A percentile compares a stretch with the other conserved stretches of the same genome.
phyloP scores from a whole-genome alignment of 306 rosid species.

The Cucumis melo region DNA sequence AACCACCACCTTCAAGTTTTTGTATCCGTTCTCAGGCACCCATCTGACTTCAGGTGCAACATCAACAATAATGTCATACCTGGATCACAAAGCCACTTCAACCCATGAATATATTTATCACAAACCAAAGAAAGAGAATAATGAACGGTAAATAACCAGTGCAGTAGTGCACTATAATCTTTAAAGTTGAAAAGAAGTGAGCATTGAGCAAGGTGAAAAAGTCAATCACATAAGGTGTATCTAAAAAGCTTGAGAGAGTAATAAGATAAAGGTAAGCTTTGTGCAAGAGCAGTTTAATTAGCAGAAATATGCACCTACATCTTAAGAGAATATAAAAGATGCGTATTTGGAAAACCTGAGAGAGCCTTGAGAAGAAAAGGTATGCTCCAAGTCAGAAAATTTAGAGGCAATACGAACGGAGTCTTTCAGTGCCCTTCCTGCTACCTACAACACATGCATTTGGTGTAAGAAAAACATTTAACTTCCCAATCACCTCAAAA shows the following conservation, averaged over 20 bases:
- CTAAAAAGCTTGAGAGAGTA: not conserved
- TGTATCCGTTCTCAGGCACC: constrained; percentile 65
- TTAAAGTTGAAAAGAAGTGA: not conserved
- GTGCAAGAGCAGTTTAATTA: not conserved
- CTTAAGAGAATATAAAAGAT: constrained; percentile 7
- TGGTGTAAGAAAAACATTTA: not conserved
- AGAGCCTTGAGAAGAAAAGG: constrained; percentile 50
- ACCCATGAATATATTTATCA: constrained; percentile 6
- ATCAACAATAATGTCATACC: constrained; percentile 80
- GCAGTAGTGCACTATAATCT: not conserved
- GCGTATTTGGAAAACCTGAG: constrained; percentile 41
- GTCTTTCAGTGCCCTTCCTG: constrained; percentile 69
- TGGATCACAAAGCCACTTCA: constrained; percentile 30
- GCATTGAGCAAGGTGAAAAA: not conserved
- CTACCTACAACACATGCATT: constrained; percentile 33
- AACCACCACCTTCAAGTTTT: constrained; percentile 70
- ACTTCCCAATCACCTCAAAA: not conserved
- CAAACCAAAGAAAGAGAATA: constrained; percentile 4
- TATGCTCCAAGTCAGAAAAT: constrained; percentile 71
- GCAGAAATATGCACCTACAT: not conserved
- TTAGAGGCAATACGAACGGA: constrained; percentile 58
- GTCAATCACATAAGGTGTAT: not conserved
- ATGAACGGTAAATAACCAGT: not conserved
- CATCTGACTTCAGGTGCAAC: constrained; percentile 81
- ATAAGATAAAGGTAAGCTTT: not conserved